Percentiles rank a stretch among this genome's conserved stretches.
phyloP scores from a whole-genome alignment of 2,329 filamentous ascomycete genomes.

The Epichloe gansuensis region DNA sequence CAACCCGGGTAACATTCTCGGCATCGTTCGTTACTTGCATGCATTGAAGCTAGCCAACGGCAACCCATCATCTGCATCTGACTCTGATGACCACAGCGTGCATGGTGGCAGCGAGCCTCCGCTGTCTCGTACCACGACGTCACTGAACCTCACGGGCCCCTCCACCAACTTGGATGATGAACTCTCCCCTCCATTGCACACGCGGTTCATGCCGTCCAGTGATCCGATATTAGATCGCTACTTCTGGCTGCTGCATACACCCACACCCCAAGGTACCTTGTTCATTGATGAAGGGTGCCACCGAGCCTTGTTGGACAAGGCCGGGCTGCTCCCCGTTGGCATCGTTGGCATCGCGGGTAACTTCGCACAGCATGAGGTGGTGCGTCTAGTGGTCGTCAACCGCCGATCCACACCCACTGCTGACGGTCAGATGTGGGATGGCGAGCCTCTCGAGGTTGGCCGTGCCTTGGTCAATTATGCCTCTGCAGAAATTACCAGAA shows the following conservation, averaged over 20 bases:
- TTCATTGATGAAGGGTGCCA: constrained; percentile 90
- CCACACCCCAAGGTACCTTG: constrained; percentile 77
- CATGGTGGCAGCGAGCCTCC: constrained; percentile 9
- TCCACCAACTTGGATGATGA: constrained; percentile 13
- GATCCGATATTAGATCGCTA: constrained; percentile 84
- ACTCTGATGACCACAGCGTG: constrained; percentile 12
- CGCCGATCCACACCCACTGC: constrained; percentile 29
- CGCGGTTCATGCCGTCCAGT: constrained; percentile 75
- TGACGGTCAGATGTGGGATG: constrained; percentile 35
- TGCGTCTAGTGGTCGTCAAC: constrained; percentile 71
- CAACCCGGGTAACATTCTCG: constrained; percentile 81
- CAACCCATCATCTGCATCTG: constrained; percentile 2
- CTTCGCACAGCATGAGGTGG: constrained; percentile 87
- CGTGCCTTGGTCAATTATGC: constrained; percentile 87
- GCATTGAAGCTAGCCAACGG: constrained; percentile 8
- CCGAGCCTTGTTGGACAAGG: constrained; percentile 66
- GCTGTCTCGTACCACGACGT: constrained; percentile 27
- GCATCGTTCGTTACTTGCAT: constrained; percentile 75
- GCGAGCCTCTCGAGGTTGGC: constrained; percentile 59
- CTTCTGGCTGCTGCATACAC: constrained; percentile 93
- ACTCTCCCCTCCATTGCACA: constrained; percentile 53
- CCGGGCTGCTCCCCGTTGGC: constrained; percentile 80
- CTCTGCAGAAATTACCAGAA: constrained; percentile 67
- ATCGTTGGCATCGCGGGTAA: constrained; percentile 78
- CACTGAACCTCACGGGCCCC: constrained; percentile 24